Base-by-base conservation (phyloP, 148 eudicot genomes). In the Spergularia bocconei region DNA sequence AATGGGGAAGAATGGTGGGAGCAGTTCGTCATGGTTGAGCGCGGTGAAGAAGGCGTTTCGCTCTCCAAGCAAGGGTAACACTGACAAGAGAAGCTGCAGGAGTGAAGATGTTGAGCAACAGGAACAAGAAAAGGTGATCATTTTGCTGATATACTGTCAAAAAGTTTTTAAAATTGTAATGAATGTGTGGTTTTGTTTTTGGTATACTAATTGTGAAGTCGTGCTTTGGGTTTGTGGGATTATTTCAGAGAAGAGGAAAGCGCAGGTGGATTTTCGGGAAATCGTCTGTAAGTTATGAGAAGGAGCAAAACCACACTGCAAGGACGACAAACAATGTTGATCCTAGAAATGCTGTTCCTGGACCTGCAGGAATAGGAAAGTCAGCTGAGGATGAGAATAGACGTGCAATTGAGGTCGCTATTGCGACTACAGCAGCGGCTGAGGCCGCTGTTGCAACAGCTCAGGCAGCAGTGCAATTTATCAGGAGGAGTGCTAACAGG, bases 391-490 rank as follows among this genome's bases (percentile, higher is more conserved):
- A 79, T n/a, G 88, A 84, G 52, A 81, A 79, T 64, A 82, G 77
- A 50, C 76, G 74, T 41, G 85, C 93, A 7, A 71, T 89, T 47
- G 91, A 88, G 13, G 83, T 92, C 62, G 93, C 93, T 12, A 79
- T 89, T 67, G 93, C 93, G 17, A 85, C 90, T 47, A 78, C 87
- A 36, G 90, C 90, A 9, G 88, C 91, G 13, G 91, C 97, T 13
- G 88, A 88, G 80, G 91, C 91, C 1, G 96, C 95, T 5, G 87
- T 86, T 29, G 96, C 93, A 7, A 86, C 91, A 2, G 93, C 89
- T 54, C 88, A 87, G 77, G 93, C 91, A 3, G 96, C 96, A 0
- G 87, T 86, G 62, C 88, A 90, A 73, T 77, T 85, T 70, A 85
- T 89, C 19, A 73, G 93, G 71, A 85, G 78, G 48, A 74, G 48